Conservation (phyloP, 345 rosid genomes). For the Eucalyptus polyanthemos region DNA sequence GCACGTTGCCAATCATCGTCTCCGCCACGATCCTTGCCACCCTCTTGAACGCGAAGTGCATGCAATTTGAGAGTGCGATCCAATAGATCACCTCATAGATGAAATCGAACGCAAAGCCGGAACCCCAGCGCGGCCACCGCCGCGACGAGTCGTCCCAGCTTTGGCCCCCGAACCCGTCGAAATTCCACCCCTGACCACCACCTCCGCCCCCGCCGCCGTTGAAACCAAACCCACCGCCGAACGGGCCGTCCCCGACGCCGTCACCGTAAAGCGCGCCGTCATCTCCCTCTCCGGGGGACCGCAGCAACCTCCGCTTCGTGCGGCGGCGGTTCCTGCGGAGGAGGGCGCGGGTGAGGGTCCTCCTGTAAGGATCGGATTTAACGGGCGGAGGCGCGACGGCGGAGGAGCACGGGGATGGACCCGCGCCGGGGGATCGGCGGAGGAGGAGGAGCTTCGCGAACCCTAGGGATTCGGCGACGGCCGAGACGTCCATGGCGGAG, state of each 20-base stretch:
- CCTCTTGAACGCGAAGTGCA: conserved; percentile 71
- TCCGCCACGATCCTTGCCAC: conserved; percentile 24
- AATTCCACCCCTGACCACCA: conserved; percentile 30
- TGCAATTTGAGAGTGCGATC: conserved; percentile 78
- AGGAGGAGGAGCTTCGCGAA: conserved; percentile 14
- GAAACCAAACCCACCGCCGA: conserved; percentile 22
- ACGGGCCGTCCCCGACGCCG: conserved; percentile 13
- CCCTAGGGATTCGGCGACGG: conserved; percentile 32
- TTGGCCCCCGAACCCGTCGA: conserved; percentile 11
- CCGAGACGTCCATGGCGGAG: conserved; percentile 31
- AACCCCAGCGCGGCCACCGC: conserved; percentile 5
- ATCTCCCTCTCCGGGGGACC: background rate
- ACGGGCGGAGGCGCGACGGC: conserved; percentile 44
- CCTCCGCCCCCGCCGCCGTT: conserved; percentile 20
- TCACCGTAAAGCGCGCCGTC: background rate
- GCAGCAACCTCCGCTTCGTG: conserved; percentile 23
- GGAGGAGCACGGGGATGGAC: background rate
- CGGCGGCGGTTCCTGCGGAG: conserved; percentile 46
- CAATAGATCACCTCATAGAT: conserved; percentile 76
- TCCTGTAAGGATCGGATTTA: conserved; percentile 6
- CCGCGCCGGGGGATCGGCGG: conserved; percentile 8
- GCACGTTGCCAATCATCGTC: background rate
- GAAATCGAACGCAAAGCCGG: conserved; percentile 32
- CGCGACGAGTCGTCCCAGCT: conserved; percentile 40
- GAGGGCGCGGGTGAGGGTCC: conserved; percentile 14